Evolutionary conservation across 179 eudicot species (phyloP).

Genomic region (Pouteria campechiana): DNA sequence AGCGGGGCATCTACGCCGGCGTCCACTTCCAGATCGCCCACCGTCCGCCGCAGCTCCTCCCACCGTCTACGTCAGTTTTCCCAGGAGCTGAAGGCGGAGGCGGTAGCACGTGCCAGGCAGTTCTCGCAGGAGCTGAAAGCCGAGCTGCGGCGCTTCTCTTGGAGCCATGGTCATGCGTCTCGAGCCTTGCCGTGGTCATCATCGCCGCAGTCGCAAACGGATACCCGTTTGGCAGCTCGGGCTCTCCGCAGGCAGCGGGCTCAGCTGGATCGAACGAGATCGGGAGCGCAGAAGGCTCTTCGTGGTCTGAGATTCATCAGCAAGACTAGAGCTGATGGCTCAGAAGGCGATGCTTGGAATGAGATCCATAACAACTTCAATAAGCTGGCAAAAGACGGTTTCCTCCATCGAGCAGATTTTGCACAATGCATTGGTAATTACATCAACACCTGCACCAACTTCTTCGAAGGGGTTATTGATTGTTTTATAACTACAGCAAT

Average conservation of each 20-base stretch:
- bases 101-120: conserved; percentile 60
- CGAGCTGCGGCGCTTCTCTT: conserved; percentile 43
- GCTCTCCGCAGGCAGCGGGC: conserved; percentile 58
- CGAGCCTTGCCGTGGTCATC: conserved; percentile 27
- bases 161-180: conserved; percentile 43
- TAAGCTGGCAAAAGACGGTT: conserved; percentile 49
- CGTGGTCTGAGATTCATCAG: conserved; percentile 79
- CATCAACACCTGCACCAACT: too few relatives aligned
- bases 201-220: conserved; percentile 11
- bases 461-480: neutral
- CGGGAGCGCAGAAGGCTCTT: conserved; percentile 76
- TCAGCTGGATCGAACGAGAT: conserved; percentile 67
- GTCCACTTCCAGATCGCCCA: conserved; percentile 23
- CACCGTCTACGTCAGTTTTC: conserved; percentile 52
- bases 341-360: conserved; percentile 51
- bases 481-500: neutral
- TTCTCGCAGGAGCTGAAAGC: conserved; percentile 61
- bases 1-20: conserved; percentile 9
- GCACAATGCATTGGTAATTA: conserved; percentile 81
- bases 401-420: conserved; percentile 63
- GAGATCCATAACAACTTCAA: conserved; percentile 57
- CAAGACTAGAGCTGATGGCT: conserved; percentile 21
- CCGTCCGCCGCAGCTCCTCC: conserved; percentile 49
- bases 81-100: conserved; percentile 73
- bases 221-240: conserved; percentile 58